A percentile compares a stretch with the other conserved stretches of the same genome.
Conservation (phyloP, 2,329 filamentous ascomycete species). For the Claviceps fusiformis region DNA sequence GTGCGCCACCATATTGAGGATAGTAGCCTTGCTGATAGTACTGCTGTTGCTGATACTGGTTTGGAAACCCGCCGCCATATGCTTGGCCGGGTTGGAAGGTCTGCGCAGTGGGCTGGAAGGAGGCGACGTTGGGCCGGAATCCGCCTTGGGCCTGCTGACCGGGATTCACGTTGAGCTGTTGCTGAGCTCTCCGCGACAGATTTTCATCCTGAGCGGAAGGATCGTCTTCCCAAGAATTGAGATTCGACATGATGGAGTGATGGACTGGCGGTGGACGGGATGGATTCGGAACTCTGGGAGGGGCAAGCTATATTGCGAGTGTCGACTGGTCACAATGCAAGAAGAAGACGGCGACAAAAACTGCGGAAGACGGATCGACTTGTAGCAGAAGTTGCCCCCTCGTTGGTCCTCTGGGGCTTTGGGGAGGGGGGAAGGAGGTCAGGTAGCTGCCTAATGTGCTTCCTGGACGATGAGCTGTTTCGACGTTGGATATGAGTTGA, state of each 20-base stretch:
- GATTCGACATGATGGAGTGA: conserved; percentile 57
- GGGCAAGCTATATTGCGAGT: not conserved
- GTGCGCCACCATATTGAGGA: conserved; percentile 37
- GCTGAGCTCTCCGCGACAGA: conserved; percentile 62
- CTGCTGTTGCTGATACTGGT: conserved; percentile 37
- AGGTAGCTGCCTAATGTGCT: not conserved
- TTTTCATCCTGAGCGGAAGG: conserved; percentile 63
- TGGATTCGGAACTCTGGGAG: no score
- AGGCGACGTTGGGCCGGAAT: conserved; percentile 39
- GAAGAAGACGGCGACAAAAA: not conserved
- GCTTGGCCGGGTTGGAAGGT: conserved; percentile 60
- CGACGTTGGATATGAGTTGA: not conserved
- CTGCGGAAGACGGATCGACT: not conserved
- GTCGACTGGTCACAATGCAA: not conserved
- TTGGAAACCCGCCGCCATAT: conserved; percentile 44
- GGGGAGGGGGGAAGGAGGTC: not conserved
- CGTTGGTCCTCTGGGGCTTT: not conserved
- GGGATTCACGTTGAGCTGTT: conserved; percentile 61
- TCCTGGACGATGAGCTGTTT: not conserved
- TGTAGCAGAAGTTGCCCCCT: conserved; percentile 1
- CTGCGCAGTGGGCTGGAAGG: conserved; percentile 61
- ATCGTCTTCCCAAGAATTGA: conserved; percentile 92
- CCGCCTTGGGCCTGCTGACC: conserved; percentile 27
- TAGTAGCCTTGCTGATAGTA: conserved; percentile 44
- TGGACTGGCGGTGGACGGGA: not conserved